Evolutionary conservation across 345 rosid species (phyloP), one percentile per base, ranked within the genome.

Genomic region (Rhizophora apiculata): DNA sequence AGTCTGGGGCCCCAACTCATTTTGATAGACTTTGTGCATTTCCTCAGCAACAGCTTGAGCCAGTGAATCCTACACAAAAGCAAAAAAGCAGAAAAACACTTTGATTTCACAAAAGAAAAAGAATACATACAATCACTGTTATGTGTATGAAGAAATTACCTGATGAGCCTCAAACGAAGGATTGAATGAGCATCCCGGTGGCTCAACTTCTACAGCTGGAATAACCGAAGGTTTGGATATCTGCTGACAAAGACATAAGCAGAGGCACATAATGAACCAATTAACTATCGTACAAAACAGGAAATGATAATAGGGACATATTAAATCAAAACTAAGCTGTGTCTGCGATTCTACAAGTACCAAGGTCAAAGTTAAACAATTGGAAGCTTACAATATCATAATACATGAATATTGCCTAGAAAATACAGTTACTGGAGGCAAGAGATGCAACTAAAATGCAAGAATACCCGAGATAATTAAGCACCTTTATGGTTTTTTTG

Each of bases 31-130:
- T 85, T 89, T 92, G 76, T 88, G 92, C 99, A 95, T 87, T 82
- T 95, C 97, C 70, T 85, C 92, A 18, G 99, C 99, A 74, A 95
- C 99, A 8, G 96, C 97, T 87, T 83, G 79, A 62, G 99, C 96
- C 82, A 92, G 78, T 22, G 89, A 77, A 82, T 95, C 97, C 96
- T 91, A 82, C 60, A 73, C 69, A 62, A 68, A 63, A 29, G 65
- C 32, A 34, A 54, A 54, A 76, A 54, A 52, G 26, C 46, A 30
- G 2, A 56, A 39, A 48, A 21, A 22, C 48, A 64, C 27, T 64
- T 56, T 29, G 15, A 19, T 29, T 65, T n/a, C 2, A 13, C 29
- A 62, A 30, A 34, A 43, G 16, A 2, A 18, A 32, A 10, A 31
- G n/a, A 37, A 57, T 7, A 29, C 29, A 4, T 10, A 10, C 20